Evolutionary conservation across 2,329 filamentous ascomycete genomes (phyloP), one percentile per base, ranked within the genome.

Genomic region (Trichoderma koningii): DNA sequence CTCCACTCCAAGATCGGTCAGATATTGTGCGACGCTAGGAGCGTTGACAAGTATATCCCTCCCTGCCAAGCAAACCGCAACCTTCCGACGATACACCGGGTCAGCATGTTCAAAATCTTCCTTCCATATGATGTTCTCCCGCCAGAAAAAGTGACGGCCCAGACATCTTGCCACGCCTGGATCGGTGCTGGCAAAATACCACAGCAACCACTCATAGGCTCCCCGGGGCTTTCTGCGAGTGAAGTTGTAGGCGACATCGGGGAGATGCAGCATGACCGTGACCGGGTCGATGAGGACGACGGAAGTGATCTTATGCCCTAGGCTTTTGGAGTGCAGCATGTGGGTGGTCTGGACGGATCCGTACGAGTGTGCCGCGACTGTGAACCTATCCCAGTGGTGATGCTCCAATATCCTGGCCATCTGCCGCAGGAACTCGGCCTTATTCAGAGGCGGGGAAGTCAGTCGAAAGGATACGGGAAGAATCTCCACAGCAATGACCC

Each of bases 191-290:
- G 86, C 89, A 72, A 90, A 91, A 70, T 89, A 92, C 80, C 85
- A 89, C 15, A 92, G 77, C 72, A 89, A 84, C 78, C 85, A 87
- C 74, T 92, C 87, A 67, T 89, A 90, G n/a, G 89, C 87, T 64
- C 64, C 76, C 72, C 69, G 76, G 3, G 85, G 85, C 61, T 67
- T 72, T 30, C 84, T 77, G 67, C 82, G 77, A 12, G 84, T 87
- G 72, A 92, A 91, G 75, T 91, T 92, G 79, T 87, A 91, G 12
- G 88, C 87, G 38, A 91, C 87, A 67, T 89, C 82, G 1, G 89
- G 89, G 42, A 89, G 80, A 72, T 92, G 89, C 41, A 92, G 79
- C 63, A 90, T 76, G 62, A 91, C 82, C 26, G 83, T 85, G 10
- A 91, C 86, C 0, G 89, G 89, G 71, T 91, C 83, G 60, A 84